Evolutionary conservation across 495 filamentous ascomycete species (phyloP), one percentile per base, ranked within the genome.

Genomic region (Beverwykella pulmonaria): DNA sequence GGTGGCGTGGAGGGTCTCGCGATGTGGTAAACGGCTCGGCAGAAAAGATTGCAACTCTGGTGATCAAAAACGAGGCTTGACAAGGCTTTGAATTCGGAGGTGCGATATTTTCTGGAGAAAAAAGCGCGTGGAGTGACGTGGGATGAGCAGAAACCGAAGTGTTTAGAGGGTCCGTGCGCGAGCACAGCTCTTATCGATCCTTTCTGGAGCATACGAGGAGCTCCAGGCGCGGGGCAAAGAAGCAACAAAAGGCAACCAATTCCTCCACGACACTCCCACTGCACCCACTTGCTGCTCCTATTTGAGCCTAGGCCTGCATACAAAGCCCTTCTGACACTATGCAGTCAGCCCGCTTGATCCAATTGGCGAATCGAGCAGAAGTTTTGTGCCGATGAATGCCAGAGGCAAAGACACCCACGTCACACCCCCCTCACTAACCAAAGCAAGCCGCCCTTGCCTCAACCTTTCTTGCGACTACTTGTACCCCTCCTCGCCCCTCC

Each of bases 351-450:
- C 15, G 25, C 6, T 56, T 25, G 30, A 48, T 25, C 9, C 20
- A 22, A 8, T 15, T 10, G 30, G 29, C 27, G 12, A 57, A 39
- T 34, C 14, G 19, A 44, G 52, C 19, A 3, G 53, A 2, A 29
- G n/a, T 9, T 34, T 57, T 23, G 39, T 61, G 48, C 55, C 57
- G 58, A 39, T 12, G 23, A 49, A 61, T 4, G 14, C 50, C 48
- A 65, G 22, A 6, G 12, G 19, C 26, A 56, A 27, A 48, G 41
- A 27, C 41, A 47, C 57, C 49, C 49, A 57, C 64, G 64, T 67
- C 57, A 67, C 64, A 25, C 25, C 48, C 63, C 62, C 61, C 62
- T 54, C 55, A 41, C 63, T 60, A 59, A 34, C 56, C 63, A 59
- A 60, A 57, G 39, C 47, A 52, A 61, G 39, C 22, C 46, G 32